phyloP scores from a whole-genome alignment of 2,329 filamentous ascomycete species.

The Colletotrichum coccodes region DNA sequence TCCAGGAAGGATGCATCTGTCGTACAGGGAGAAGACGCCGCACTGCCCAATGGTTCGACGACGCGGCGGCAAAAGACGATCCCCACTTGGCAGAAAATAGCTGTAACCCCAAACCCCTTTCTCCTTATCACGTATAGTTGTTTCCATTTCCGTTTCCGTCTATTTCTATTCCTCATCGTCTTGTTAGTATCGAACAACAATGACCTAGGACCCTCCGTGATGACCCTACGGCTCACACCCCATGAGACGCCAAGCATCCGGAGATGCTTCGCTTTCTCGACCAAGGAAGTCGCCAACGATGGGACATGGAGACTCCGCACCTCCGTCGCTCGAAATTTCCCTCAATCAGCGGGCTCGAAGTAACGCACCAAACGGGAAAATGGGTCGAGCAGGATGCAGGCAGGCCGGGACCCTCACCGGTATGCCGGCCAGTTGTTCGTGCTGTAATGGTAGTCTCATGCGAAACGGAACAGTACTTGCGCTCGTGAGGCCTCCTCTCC shows the following conservation, averaged over 20 bases:
- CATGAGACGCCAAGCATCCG: constrained; percentile 25
- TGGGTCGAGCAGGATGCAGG: not conserved
- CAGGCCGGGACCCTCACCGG: not conserved
- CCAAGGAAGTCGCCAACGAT: not conserved
- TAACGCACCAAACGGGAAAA: not conserved
- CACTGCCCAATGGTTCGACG: not conserved
- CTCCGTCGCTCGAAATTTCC: not conserved
- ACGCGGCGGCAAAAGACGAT: not conserved
- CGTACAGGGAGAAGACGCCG: not conserved
- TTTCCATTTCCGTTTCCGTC: not conserved
- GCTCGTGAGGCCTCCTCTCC: not conserved
- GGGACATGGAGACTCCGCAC: not conserved
- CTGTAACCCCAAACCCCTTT: constrained; percentile 6
- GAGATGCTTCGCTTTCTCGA: not conserved
- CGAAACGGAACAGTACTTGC: not conserved
- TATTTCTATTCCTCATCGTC: constrained; percentile 17
- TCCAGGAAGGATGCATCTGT: not conserved
- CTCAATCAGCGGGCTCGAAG: constrained; percentile 3
- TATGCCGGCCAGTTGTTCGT: not conserved
- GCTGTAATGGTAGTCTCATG: not conserved
- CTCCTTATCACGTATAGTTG: not conserved
- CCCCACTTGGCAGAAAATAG: constrained; percentile 16
- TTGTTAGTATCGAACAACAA: not conserved
- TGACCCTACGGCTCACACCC: constrained; percentile 6
- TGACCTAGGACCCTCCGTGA: not conserved